Percentiles rank a stretch among this genome's conserved stretches.
phyloP scores from a whole-genome alignment of 177 flowering plant species.

The Vitis hybrid region DNA sequence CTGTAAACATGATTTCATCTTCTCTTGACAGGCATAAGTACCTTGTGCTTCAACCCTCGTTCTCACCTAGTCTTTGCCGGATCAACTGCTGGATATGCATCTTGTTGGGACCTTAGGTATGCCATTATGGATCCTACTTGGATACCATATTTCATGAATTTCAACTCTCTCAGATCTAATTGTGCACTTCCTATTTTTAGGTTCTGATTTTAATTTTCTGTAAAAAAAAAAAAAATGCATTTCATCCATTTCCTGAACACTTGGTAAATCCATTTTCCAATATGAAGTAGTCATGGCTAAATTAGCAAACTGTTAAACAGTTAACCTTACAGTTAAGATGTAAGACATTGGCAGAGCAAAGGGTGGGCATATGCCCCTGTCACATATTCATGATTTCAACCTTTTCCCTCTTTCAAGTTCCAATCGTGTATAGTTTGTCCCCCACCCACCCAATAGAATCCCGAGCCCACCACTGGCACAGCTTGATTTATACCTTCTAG shows the following conservation, averaged over 20 bases:
- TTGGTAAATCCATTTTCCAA: neutral
- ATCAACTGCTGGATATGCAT: conserved; percentile 62
- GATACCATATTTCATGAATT: conserved; percentile 2
- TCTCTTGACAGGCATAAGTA: conserved; percentile 50
- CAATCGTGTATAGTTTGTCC: too few relatives aligned
- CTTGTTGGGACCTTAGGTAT: conserved; percentile 92
- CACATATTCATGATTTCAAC: too few relatives aligned
- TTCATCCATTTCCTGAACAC: neutral
- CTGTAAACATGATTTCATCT: neutral
- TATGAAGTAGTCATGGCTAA: too few relatives aligned
- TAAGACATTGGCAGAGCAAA: too few relatives aligned
- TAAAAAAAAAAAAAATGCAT: neutral
- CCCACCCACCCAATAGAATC: too few relatives aligned
- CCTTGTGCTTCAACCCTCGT: conserved; percentile 62
- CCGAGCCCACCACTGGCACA: too few relatives aligned
- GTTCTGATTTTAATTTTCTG: neutral
- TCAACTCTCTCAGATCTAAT: neutral
- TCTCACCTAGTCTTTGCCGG: conserved; percentile 74
- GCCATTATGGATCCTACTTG: conserved; percentile 1
- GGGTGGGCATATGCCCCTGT: too few relatives aligned
- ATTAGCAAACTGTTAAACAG: too few relatives aligned
- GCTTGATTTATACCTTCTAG: neutral
- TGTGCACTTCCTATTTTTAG: neutral
- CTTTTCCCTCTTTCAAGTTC: too few relatives aligned
- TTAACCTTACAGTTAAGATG: too few relatives aligned